A percentile compares a stretch with the other conserved stretches of the same genome.
These are phyloP conservation scores for Lophium mytilinum DNA, from an alignment of 495 filamentous ascomycete genomes.

Conservation along the genomic window DNA sequence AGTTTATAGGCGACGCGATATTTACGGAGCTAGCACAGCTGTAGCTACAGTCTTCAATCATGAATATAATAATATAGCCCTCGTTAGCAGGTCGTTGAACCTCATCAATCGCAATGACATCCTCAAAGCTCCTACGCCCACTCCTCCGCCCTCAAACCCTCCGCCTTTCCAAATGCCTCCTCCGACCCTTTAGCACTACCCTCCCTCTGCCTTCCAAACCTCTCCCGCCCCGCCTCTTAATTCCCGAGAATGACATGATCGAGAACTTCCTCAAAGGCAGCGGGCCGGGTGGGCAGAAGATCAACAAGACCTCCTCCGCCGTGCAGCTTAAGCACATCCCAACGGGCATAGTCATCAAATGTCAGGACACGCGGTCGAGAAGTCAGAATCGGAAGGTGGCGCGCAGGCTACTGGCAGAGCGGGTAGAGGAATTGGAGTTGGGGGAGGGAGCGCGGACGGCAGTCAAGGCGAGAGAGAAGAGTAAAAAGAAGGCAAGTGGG, in stretches of 20 bases:
- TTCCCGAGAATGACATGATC: slow-evolving; percentile 69
- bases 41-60: no score
- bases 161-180: not conserved
- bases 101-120: not conserved
- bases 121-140: not conserved
- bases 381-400: slow-evolving; percentile 86
- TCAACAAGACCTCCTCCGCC: slow-evolving; percentile 95
- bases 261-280: slow-evolving; percentile 85
- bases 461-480: slow-evolving; percentile 46
- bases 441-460: slow-evolving; percentile 51
- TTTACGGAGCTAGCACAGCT: no score
- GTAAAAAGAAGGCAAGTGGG: slow-evolving; percentile 58
- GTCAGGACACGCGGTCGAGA: slow-evolving; percentile 79
- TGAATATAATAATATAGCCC: not conserved
- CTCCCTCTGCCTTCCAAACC: slow-evolving; percentile 37
- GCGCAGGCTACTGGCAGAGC: slow-evolving; percentile 64
- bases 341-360: slow-evolving; percentile 85
- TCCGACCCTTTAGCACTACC: slow-evolving; percentile 5
- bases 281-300: slow-evolving; percentile 94
- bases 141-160: not conserved
- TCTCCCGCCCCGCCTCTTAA: slow-evolving; percentile 65
- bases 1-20: no score
- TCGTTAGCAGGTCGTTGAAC: not conserved
- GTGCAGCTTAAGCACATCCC: slow-evolving; percentile 88
- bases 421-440: slow-evolving; percentile 59